phyloP scores from a whole-genome alignment of 495 filamentous ascomycete genomes.

The Penicillium mononematosum region DNA sequence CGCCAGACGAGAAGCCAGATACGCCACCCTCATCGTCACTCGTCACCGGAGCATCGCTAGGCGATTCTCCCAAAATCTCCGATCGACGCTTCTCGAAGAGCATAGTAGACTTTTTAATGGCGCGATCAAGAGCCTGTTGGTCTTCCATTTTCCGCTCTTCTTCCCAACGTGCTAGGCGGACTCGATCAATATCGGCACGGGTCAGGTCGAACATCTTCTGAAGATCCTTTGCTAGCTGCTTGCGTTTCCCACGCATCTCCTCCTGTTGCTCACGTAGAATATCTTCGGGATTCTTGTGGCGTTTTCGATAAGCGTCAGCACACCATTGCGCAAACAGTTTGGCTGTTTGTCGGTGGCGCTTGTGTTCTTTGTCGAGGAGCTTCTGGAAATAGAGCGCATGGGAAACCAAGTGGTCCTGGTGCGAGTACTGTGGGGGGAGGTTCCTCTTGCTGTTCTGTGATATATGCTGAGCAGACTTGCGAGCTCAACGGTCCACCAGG shows the following conservation, averaged over 20 bases:
- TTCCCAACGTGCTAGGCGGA: slow-evolving; percentile 74
- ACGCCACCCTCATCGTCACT: slow-evolving; percentile 51
- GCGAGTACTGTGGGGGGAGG: slow-evolving; percentile 73
- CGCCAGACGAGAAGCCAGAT: slow-evolving; percentile 40
- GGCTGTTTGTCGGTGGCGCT: slow-evolving; percentile 59
- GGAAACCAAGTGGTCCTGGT: slow-evolving; percentile 78
- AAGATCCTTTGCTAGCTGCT: slow-evolving; percentile 66
- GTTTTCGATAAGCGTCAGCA: slow-evolving; percentile 47
- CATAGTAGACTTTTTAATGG: slow-evolving; percentile 67
- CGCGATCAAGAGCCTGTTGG: slow-evolving; percentile 78
- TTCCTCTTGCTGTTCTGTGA: slow-evolving; percentile 71
- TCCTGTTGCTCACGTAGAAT: slow-evolving; percentile 50
- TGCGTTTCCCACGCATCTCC: slow-evolving; percentile 58
- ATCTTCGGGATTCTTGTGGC: slow-evolving; percentile 45
- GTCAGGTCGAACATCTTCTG: slow-evolving; percentile 78
- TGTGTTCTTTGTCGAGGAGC: slow-evolving; percentile 72
- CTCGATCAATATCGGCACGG: slow-evolving; percentile 68
- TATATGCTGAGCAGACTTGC: slow-evolving; percentile 69
- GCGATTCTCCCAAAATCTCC: slow-evolving; percentile 49
- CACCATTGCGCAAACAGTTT: slow-evolving; percentile 47
- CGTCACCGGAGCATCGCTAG: slow-evolving; percentile 42
- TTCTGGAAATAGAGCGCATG: slow-evolving; percentile 79
- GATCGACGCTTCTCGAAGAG: slow-evolving; percentile 55
- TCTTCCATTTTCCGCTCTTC: slow-evolving; percentile 78
- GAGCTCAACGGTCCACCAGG: slow-evolving; percentile 72